A percentile compares a stretch with the other conserved stretches of the same genome.
Evolutionary conservation across 306 rosid genomes (phyloP).

Genomic region (Cucurbita pepo): DNA sequence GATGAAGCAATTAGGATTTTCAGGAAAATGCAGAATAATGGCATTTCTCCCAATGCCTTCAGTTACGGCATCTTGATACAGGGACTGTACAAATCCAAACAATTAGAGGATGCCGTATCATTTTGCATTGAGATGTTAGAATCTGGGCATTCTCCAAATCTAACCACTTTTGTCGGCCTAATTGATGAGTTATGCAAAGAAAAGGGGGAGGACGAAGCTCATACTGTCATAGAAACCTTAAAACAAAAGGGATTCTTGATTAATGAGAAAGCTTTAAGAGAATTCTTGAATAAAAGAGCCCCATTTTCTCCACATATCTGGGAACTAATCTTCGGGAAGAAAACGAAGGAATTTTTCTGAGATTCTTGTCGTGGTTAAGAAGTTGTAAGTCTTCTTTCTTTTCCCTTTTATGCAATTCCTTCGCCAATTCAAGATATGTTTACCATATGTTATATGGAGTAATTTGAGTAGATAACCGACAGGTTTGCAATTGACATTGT

Average conservation of each 20-base stretch:
- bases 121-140: constrained; percentile 83
- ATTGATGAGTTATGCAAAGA: constrained; percentile 47
- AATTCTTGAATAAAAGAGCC: constrained; percentile 52
- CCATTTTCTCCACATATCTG: constrained; percentile 40
- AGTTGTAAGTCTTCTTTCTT: constrained; percentile 7
- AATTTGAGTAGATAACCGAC: background rate
- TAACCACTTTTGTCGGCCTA: constrained; percentile 53
- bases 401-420: background rate
- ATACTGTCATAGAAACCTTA: constrained; percentile 31
- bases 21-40: constrained; percentile 64
- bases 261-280: constrained; percentile 58
- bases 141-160: constrained; percentile 65
- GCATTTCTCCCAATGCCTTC: constrained; percentile 65
- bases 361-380: background rate
- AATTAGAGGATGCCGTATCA: constrained; percentile 36
- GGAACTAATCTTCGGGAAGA: constrained; percentile 73
- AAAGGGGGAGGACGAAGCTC: constrained; percentile 52
- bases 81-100: constrained; percentile 41
- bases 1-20: constrained; percentile 70
- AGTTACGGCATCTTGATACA: constrained; percentile 59
- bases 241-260: constrained; percentile 48
- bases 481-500: background rate
- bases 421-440: background rate
- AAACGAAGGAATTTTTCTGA: constrained; percentile 32
- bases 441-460: background rate